Percentiles rank a stretch among this genome's conserved stretches.
phyloP scores from a whole-genome alignment of 129 eudicot species.

The Calendula officinalis region DNA sequence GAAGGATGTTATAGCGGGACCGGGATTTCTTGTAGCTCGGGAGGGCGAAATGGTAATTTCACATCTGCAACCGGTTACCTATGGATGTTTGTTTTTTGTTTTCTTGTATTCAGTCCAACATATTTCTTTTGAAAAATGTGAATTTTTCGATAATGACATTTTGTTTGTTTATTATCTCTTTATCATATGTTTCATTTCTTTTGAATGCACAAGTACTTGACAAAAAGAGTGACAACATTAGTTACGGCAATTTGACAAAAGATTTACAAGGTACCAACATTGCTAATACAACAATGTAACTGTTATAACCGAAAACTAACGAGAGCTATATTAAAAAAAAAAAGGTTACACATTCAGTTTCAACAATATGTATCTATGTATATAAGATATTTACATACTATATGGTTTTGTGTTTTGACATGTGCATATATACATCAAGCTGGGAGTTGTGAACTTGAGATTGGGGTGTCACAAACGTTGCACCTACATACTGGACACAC shows the following conservation, averaged over 20 bases:
- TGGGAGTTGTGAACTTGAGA: conserved; percentile 35
- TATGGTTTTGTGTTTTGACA: conserved; percentile 1
- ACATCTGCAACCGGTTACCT: neutral
- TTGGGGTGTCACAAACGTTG: conserved; percentile 49
- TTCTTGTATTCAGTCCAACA: conserved; percentile 12
- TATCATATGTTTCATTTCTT: neutral
- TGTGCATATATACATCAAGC: conserved; percentile 32
- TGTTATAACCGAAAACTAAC: neutral
- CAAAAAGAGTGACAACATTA: neutral
- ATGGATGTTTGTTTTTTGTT: conserved; percentile 23
- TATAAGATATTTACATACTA: conserved; percentile 35
- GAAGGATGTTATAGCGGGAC: conserved; percentile 81
- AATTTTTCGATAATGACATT: neutral
- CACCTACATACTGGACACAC: conserved; percentile 70
- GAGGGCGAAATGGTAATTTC: conserved; percentile 28
- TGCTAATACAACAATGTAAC: neutral
- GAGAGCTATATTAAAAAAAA: conserved; percentile 14
- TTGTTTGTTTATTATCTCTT: conserved; percentile 5
- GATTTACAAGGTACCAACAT: neutral
- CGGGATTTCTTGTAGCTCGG: conserved; percentile 44
- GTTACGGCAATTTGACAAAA: neutral
- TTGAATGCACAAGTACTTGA: neutral
- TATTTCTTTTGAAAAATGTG: conserved; percentile 5
- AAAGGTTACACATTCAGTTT: conserved; percentile 3
- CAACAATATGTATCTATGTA: conserved; percentile 27